A percentile compares a stretch with the other conserved stretches of the same genome.
Conservation (phyloP, 441 rosid genomes). For the Brassica balearica region DNA sequence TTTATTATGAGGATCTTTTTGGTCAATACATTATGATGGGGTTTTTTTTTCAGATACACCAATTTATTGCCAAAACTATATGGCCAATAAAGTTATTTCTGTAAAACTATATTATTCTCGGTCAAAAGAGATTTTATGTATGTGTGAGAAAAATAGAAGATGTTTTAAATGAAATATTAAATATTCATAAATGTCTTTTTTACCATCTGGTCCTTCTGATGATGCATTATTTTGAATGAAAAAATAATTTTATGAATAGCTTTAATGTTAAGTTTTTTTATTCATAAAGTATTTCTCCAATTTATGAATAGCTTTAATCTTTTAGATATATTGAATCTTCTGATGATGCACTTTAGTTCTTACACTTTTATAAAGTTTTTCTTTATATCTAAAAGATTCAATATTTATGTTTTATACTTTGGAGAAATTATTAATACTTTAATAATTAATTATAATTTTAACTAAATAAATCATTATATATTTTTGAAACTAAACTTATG, state of each 20-base stretch:
- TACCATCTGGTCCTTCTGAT: no score
- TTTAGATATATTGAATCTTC: no score
- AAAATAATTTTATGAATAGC: no score
- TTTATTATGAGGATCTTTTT: not conserved
- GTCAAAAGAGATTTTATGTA: not conserved
- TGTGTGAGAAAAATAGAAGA: not conserved
- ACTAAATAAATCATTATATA: no score
- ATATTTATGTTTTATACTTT: not conserved
- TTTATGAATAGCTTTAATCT: no score
- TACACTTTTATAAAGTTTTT: no score
- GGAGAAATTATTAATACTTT: not conserved
- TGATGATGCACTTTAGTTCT: no score
- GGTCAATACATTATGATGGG: not conserved
- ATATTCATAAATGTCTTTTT: no score
- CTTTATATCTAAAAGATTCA: not conserved
- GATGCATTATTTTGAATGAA: no score
- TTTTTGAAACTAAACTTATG: not conserved
- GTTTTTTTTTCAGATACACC: not conserved
- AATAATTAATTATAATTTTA: no score
- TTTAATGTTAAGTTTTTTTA: no score
- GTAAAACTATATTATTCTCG: not conserved
- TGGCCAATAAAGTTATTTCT: not conserved
- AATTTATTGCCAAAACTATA: slow-evolving; percentile 6
- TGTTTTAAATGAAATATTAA: not conserved
- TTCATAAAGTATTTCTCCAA: no score